Base-by-base conservation (phyloP, 495 filamentous ascomycete genomes). In the Parathielavia hyrcaniae region DNA sequence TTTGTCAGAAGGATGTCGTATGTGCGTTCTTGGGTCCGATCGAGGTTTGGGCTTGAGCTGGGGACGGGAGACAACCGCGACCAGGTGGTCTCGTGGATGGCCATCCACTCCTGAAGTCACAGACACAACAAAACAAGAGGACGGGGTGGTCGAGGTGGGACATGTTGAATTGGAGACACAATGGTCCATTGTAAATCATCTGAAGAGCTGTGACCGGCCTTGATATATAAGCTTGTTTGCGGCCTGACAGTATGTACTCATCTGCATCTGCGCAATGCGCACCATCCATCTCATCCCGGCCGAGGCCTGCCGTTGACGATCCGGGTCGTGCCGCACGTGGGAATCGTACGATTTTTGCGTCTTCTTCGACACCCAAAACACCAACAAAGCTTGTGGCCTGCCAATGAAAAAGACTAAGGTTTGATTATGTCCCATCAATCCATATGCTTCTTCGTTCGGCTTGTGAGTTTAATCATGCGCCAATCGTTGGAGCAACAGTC, bases 311-410 rank as follows among this genome's bases (percentile, higher is more conserved):
- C 46, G 44, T 58, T 32, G 64, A 57, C 55, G 66, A 66, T 68
- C 66, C 64, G 61, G 63, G 22, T 61, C 39, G 57, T 52, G 57
- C 66, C 57, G 55, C 63, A 53, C 58, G 58, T 62, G 57, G 61
- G 57, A 64, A 68, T 68, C 66, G 66, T 64, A 66, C 66, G 64
- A 66, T 66, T 61, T 61, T 55, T 61, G 58, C 57, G 60, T 54
- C 55, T 39, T 56, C 45, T 41, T 49, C 58, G 50, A 60, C 54
- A 47, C 53, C n/a, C 30, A 55, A 38, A 17, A 7, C 32, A 38
- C 5, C 41, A 9, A 30, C 41, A 9, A 30, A 6, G 38, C 13
- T 23, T n/a, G 11, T 4, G 35, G 5, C 34, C 26, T 30, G 26
- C 26, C n/a, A n/a, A n/a, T n/a, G n/a, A n/a, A n/a, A n/a, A n/a